Percentiles rank a stretch among this genome's conserved stretches.
Conservation (phyloP, 345 rosid genomes). For the Melastoma malabathricum region DNA sequence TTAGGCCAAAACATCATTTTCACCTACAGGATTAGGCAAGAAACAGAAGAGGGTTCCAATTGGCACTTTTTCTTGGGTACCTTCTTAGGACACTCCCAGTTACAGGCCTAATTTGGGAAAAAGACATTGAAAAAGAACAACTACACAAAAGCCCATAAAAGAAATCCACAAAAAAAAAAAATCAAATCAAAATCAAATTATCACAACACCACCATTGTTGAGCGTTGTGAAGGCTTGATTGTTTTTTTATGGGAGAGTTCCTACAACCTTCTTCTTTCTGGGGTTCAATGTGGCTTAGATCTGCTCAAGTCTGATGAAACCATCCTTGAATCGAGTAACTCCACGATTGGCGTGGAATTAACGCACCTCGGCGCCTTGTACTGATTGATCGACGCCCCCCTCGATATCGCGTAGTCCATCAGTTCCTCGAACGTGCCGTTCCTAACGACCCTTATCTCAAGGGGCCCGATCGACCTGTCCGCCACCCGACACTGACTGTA, state of each 20-base stretch:
- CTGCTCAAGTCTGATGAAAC: conserved; percentile 64
- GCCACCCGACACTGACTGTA: conserved; percentile 82
- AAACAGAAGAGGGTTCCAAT: too few relatives aligned
- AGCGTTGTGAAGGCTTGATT: neutral
- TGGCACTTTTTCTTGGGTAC: too few relatives aligned
- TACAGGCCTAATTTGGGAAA: too few relatives aligned
- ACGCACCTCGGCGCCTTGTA: conserved; percentile 96
- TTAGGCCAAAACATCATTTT: too few relatives aligned
- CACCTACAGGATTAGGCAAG: too few relatives aligned
- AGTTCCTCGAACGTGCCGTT: conserved; percentile 92
- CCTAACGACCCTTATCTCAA: conserved; percentile 71
- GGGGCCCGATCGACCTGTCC: conserved; percentile 65
- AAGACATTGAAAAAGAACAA: too few relatives aligned
- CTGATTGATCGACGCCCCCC: conserved; percentile 94
- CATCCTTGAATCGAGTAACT: conserved; percentile 71
- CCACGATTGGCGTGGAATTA: conserved; percentile 74
- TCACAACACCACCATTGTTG: neutral
- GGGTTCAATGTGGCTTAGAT: conserved; percentile 63
- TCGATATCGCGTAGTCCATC: conserved; percentile 90
- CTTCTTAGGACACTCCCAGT: too few relatives aligned
- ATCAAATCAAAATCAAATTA: neutral
- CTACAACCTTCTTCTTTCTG: conserved; percentile 40
- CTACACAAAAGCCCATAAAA: too few relatives aligned
- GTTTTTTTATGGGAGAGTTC: too few relatives aligned
- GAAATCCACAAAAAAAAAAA: neutral